Conservation (phyloP, 2,329 filamentous ascomycete genomes). For the Ambrosiella beaveri region DNA sequence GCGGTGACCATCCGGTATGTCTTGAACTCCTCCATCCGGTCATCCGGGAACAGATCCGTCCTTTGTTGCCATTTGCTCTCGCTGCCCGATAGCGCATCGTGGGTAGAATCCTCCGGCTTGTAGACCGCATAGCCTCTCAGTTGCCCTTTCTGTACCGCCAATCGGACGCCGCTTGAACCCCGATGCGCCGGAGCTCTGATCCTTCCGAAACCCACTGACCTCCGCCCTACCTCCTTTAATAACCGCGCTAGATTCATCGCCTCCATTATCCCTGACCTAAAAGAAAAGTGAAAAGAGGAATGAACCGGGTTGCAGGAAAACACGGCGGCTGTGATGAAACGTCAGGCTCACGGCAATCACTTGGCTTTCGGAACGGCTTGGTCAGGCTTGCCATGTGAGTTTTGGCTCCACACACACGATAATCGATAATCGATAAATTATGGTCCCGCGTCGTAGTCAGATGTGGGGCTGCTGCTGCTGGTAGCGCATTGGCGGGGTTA, state of each 20-base stretch:
- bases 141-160: conserved; percentile 13
- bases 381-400: too few relatives aligned
- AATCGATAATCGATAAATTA: not conserved
- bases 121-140: conserved; percentile 17
- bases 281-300: too few relatives aligned
- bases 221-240: too few relatives aligned
- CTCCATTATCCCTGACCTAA: too few relatives aligned
- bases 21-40: conserved; percentile 65
- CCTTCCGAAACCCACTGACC: too few relatives aligned
- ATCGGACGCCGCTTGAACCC: not conserved
- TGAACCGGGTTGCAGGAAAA: conserved; percentile 12
- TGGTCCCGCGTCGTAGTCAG: not conserved
- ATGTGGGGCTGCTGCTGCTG: not conserved
- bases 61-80: conserved; percentile 79
- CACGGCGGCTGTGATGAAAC: too few relatives aligned
- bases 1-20: conserved; percentile 73
- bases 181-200: too few relatives aligned
- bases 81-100: conserved; percentile 20
- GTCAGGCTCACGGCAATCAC: too few relatives aligned
- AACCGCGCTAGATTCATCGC: too few relatives aligned
- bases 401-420: not conserved
- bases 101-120: conserved; percentile 3
- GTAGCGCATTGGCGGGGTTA: conserved; percentile 10
- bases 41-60: conserved; percentile 53
- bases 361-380: too few relatives aligned